phyloP scores from a whole-genome alignment of 1,284 basidiomycete genomes.

The Ceratobasidium sp. region DNA sequence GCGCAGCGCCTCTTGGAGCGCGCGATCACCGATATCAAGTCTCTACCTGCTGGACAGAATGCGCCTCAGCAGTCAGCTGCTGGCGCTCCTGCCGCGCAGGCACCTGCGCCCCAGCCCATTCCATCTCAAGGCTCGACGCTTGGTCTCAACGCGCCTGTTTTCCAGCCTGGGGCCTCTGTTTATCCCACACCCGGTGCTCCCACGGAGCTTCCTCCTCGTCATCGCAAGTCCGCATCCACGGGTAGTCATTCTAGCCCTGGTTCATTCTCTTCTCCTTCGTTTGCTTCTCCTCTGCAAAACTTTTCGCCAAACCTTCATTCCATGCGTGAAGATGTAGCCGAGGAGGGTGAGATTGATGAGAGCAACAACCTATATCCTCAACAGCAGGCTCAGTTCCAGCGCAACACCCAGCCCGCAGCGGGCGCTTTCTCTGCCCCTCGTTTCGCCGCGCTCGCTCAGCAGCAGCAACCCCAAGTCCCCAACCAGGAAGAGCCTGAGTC shows the following conservation, averaged over 20 bases:
- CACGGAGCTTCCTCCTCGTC: slow-evolving; percentile 62
- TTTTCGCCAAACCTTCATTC: slow-evolving; percentile 82
- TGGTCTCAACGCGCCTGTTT: slow-evolving; percentile 74
- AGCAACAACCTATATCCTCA: slow-evolving; percentile 57
- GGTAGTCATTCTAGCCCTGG: slow-evolving; percentile 60
- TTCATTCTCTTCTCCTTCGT: slow-evolving; percentile 54
- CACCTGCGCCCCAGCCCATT: slow-evolving; percentile 59
- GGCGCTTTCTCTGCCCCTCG: slow-evolving; percentile 84
- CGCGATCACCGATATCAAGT: slow-evolving; percentile 86
- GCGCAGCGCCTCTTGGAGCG: slow-evolving; percentile 76
- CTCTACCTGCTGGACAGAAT: slow-evolving; percentile 67
- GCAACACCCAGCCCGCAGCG: slow-evolving; percentile 68
- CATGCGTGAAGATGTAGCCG: slow-evolving; percentile 84
- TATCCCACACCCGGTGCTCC: slow-evolving; percentile 63
- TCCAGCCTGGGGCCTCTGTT: slow-evolving; percentile 72
- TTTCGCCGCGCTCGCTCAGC: slow-evolving; percentile 79
- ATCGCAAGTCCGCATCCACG: slow-evolving; percentile 82
- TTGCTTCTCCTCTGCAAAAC: slow-evolving; percentile 71
- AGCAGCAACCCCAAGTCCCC: slow-evolving; percentile 47
- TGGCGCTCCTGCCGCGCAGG: slow-evolving; percentile 58
- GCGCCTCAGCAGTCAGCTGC: slow-evolving; percentile 45
- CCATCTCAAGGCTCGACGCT: slow-evolving; percentile 63
- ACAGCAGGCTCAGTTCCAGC: slow-evolving; percentile 68
- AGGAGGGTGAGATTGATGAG: slow-evolving; percentile 83
- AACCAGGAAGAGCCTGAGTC: slow-evolving; percentile 61